Evolutionary conservation across 2,329 filamentous ascomycete genomes (phyloP).

Genomic region (Diatrype stigma): DNA sequence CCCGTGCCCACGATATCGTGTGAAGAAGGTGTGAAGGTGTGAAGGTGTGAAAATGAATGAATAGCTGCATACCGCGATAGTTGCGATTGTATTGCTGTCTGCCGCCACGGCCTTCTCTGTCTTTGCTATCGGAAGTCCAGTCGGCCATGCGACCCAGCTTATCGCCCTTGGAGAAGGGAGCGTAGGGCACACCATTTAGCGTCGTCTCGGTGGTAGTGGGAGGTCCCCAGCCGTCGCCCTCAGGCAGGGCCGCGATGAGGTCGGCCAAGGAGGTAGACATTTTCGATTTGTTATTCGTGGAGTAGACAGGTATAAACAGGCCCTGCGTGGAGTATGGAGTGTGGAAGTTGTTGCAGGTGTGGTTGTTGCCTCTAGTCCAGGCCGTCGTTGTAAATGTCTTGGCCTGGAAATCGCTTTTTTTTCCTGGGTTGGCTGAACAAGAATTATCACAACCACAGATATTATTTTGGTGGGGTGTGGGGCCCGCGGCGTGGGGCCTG

Average conservation of each 20-base stretch:
- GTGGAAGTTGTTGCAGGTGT: too few relatives aligned
- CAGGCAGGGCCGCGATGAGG: slow-evolving; percentile 67
- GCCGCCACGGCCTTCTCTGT: slow-evolving; percentile 68
- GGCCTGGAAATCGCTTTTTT: too few relatives aligned
- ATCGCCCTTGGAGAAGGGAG: slow-evolving; percentile 97
- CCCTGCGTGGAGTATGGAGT: too few relatives aligned
- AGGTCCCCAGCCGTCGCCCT: slow-evolving; percentile 84
- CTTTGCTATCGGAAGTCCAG: slow-evolving; percentile 91
- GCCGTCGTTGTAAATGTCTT: too few relatives aligned
- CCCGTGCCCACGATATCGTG: too few relatives aligned
- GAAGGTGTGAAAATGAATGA: background rate
- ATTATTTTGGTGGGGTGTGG: slow-evolving; percentile 1
- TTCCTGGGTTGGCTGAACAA: background rate
- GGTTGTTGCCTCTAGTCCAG: too few relatives aligned
- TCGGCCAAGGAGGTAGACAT: slow-evolving; percentile 39
- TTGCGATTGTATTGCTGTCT: slow-evolving; percentile 88
- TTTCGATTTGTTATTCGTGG: slow-evolving; percentile 7
- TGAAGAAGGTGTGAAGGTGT: too few relatives aligned
- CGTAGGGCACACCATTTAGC: slow-evolving; percentile 91
- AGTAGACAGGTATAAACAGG: too few relatives aligned
- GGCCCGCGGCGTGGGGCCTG: background rate
- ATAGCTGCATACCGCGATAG: slow-evolving; percentile 69
- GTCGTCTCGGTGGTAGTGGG: slow-evolving; percentile 78
- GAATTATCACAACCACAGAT: background rate
- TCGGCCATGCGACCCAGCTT: slow-evolving; percentile 99